A percentile compares a stretch with the other conserved stretches of the same genome.
Evolutionary conservation across 2,329 filamentous ascomycete genomes (phyloP).

Genomic region (Drechslera avenae): DNA sequence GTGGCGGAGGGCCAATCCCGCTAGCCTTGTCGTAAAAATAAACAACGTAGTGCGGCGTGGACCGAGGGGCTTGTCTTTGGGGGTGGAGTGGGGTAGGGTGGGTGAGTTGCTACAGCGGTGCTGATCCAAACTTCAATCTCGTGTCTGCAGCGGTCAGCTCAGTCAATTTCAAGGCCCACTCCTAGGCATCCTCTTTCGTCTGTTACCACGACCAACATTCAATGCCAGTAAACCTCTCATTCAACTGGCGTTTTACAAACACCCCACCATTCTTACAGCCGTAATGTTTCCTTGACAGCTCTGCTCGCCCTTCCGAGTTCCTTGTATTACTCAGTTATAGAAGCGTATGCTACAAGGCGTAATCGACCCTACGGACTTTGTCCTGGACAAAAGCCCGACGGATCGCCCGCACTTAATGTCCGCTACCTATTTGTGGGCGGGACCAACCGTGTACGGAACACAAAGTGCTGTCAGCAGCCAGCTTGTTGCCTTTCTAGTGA

Average conservation of each 20-base stretch:
- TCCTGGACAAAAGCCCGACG: not conserved
- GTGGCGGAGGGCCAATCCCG: conserved; percentile 1
- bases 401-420: not conserved
- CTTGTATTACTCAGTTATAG: not conserved
- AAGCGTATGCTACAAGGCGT: not conserved
- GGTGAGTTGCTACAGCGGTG: not conserved
- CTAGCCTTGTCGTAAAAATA: conserved; percentile 1
- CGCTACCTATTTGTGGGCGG: not conserved
- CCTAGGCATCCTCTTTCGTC: not conserved
- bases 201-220: not conserved
- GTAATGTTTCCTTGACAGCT: not conserved
- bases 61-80: not conserved
- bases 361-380: not conserved
- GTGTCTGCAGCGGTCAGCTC: not conserved
- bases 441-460: not conserved
- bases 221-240: not conserved
- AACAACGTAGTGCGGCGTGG: not conserved
- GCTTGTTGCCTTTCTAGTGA: no score
- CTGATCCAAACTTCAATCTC: no score
- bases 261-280: not conserved
- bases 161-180: not conserved
- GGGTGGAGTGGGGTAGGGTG: no score
- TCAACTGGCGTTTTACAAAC: not conserved
- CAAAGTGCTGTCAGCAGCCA: not conserved
- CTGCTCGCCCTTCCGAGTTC: not conserved